Percentiles rank a stretch among this genome's conserved stretches.
phyloP scores from a whole-genome alignment of 176 grass and related monocot species.

The Zea luxurians region DNA sequence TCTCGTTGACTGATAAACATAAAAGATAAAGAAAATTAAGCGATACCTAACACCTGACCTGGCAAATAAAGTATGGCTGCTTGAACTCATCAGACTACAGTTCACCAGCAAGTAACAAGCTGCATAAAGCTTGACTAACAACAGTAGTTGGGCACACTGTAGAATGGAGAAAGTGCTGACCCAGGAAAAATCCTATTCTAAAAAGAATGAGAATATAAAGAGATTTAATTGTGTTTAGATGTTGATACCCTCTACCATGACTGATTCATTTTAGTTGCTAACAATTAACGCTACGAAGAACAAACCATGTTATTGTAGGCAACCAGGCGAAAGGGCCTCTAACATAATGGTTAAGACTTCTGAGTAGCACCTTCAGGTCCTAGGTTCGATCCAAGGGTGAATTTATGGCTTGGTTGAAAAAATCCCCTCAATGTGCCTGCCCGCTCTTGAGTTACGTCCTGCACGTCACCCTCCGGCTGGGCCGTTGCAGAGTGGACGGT shows the following conservation, averaged over 20 bases:
- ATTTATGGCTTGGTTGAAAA: too few species aligned
- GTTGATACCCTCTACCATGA: not conserved
- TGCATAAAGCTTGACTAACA: not conserved
- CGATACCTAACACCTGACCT: not conserved
- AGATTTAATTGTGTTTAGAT: not conserved
- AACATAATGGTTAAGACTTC: too few species aligned
- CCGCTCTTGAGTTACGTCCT: too few species aligned
- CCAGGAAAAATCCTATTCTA: not conserved
- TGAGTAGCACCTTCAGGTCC: too few species aligned
- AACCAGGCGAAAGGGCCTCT: too few species aligned
- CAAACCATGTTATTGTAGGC: too few species aligned
- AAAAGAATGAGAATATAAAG: not conserved
- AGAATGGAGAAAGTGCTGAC: not conserved
- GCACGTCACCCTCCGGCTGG: too few species aligned
- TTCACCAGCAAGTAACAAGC: too few species aligned
- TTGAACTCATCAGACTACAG: conserved; percentile 15
- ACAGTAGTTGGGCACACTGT: not conserved
- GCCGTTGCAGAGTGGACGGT: too few species aligned
- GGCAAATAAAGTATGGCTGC: not conserved
- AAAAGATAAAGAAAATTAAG: conserved; percentile 17
- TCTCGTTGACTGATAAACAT: conserved; percentile 54
- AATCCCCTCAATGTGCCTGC: too few species aligned
- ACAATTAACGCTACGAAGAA: not conserved
- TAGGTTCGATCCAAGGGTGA: too few species aligned
- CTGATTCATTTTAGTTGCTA: not conserved